These are phyloP conservation scores for Omphalotus olearius DNA, from an alignment of 1,284 basidiomycete genomes.

Conservation along the genomic window DNA sequence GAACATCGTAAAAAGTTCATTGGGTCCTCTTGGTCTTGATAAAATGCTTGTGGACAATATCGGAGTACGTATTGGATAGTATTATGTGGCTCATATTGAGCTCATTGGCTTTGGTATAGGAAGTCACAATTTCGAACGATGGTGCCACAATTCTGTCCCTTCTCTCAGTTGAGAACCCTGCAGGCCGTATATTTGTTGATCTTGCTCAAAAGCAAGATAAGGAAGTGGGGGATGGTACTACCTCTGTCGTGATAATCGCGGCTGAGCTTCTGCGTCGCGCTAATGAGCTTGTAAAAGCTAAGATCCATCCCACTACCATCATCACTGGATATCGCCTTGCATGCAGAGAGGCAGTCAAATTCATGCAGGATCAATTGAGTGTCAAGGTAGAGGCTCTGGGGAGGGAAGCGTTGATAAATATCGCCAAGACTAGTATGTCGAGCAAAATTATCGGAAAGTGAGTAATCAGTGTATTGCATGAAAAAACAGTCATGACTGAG, in stretches of 20 bases:
- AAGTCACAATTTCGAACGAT: constrained; percentile 99
- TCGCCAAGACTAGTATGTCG: constrained; percentile 98
- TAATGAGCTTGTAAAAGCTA: constrained; percentile 97
- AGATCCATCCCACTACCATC: constrained; percentile 99
- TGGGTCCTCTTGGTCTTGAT: constrained; percentile 93
- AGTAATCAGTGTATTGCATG: constrained; percentile 27
- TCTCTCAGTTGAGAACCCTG: constrained; percentile 90
- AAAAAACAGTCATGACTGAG: constrained; percentile 2
- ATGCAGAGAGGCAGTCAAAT: constrained; percentile 96
- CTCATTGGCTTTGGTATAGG: constrained; percentile 42
- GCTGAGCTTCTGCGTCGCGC: constrained; percentile 94
- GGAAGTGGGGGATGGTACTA: constrained; percentile 99
- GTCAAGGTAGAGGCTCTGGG: constrained; percentile 93
- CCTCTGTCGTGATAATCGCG: constrained; percentile 96
- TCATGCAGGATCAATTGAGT: constrained; percentile 96
- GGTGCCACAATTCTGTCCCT: constrained; percentile 96
- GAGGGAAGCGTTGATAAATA: constrained; percentile 90
- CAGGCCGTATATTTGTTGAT: constrained; percentile 95
- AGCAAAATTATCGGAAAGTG: constrained; percentile 98
- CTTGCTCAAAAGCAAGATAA: constrained; percentile 99
- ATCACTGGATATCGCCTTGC: constrained; percentile 98
- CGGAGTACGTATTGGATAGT: constrained; percentile 54
- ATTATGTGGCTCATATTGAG: background rate
- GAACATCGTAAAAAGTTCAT: constrained; percentile 95
- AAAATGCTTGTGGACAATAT: constrained; percentile 99